Evolutionary conservation across 257 asterid genomes (phyloP), one percentile per base, ranked within the genome.

Genomic region (Craterostigma plantagineum): DNA sequence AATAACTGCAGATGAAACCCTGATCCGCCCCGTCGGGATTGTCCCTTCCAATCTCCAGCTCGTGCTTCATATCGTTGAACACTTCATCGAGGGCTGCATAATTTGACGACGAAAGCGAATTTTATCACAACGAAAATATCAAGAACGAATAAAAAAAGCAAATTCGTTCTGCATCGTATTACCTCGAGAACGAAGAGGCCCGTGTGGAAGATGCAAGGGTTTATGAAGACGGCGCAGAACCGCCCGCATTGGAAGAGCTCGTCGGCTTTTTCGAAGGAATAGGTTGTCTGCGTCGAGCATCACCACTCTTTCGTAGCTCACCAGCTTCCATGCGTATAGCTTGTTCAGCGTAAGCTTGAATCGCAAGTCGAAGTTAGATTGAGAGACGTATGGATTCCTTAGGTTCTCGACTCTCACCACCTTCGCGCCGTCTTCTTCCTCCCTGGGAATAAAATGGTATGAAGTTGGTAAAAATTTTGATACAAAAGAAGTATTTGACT

Each of bases 11-110:
- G 0, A 86, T 66, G 51, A 86, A 77, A 7, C 96, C 96, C 64
- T 86, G 96, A 37, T 86, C 96, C 0, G 96, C 96, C 0, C 94
- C 96, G 38, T 86, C 96, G 0, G 94, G 92, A 57, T 86, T 86
- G 16, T 62, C 72, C 57, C 69, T 70, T 35, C 59, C 77, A 0
- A 49, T 50, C 65, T 67, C 76, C 59, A 86, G 36, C 53, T 77
- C 68, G 43, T 81, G 76, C 59, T 81, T 57, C 96, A 86, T 86
- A 46, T 81, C 91, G 16, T 75, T 63, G 69, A 86, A 86, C 34
- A 77, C 81, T 16, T 17, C 57, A 57, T 15, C 1, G 94, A 86
- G 6, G 96, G 96, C 91, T 86, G 79, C 67, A 69, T 37, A 15
- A 9, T 36, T 8, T 36, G 4, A 10, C 11, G 3, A 43, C 13